Evolutionary conservation across 139 green algal genomes (phyloP).

Genomic region (Haematococcus lacustris): DNA sequence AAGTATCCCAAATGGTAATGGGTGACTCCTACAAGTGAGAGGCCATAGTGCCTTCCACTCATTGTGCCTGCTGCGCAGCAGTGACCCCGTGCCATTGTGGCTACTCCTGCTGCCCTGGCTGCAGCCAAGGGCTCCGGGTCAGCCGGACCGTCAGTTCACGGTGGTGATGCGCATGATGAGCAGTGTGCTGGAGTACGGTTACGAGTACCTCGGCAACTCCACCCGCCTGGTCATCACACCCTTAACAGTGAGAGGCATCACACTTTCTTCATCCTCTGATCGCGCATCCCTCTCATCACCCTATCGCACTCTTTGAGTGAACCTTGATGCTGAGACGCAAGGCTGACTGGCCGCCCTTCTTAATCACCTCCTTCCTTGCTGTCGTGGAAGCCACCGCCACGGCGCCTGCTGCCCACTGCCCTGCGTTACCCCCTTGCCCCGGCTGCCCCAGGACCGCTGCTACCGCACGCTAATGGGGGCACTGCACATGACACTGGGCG

Average conservation of each 20-base stretch:
- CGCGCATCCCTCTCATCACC: too few relatives aligned
- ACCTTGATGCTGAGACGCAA: too few relatives aligned
- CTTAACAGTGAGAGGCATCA: constrained; percentile 47
- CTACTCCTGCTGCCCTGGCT: neutral
- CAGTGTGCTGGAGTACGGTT: constrained; percentile 50
- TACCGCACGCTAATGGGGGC: constrained; percentile 49
- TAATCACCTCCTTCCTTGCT: too few relatives aligned
- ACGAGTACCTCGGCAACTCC: constrained; percentile 55
- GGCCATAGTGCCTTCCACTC: too few relatives aligned
- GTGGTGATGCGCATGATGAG: constrained; percentile 45
- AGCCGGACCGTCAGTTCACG: constrained; percentile 24
- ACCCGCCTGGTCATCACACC: constrained; percentile 53
- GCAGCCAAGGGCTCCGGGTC: constrained; percentile 3
- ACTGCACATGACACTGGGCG: constrained; percentile 47
- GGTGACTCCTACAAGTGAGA: too few relatives aligned
- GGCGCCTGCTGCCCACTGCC: too few relatives aligned
- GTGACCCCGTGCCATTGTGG: neutral
- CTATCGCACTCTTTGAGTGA: too few relatives aligned
- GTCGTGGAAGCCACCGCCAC: too few relatives aligned
- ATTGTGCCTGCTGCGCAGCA: neutral
- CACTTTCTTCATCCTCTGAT: too few relatives aligned
- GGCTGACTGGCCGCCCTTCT: too few relatives aligned
- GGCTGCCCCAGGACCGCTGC: constrained; percentile 34
- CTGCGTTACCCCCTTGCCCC: too few relatives aligned
- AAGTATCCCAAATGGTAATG: too few relatives aligned